These are phyloP conservation scores for Periconia digitata DNA, from an alignment of 2,329 filamentous ascomycete species.

Conservation along the genomic window DNA sequence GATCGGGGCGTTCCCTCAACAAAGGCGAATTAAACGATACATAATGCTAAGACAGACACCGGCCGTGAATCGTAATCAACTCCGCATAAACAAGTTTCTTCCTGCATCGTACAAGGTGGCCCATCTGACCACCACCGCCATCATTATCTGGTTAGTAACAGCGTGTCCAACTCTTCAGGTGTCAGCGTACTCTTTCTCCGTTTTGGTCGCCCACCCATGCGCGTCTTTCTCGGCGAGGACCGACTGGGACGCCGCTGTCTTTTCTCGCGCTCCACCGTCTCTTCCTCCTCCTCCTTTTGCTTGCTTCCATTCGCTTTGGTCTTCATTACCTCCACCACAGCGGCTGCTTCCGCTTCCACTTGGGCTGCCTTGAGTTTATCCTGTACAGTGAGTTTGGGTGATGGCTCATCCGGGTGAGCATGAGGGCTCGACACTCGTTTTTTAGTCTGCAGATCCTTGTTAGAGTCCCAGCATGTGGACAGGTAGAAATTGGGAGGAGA, in stretches of 20 bases:
- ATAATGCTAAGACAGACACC: conserved; percentile 16
- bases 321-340: conserved; percentile 26
- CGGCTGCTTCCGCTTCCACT: conserved; percentile 48
- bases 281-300: conserved; percentile 1
- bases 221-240: conserved; percentile 44
- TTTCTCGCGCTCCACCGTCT: conserved; percentile 22
- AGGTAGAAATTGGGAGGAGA: conserved; percentile 13
- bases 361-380: conserved; percentile 51
- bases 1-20: background rate
- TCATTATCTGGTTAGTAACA: conserved; percentile 31
- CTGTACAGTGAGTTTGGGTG: conserved; percentile 46
- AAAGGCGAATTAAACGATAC: conserved; percentile 15
- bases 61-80: conserved; percentile 10
- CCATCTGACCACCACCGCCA: conserved; percentile 6
- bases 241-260: conserved; percentile 26
- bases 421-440: conserved; percentile 43
- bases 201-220: conserved; percentile 59
- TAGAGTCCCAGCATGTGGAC: conserved; percentile 18
- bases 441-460: conserved; percentile 36
- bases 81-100: conserved; percentile 13
- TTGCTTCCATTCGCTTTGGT: background rate
- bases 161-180: conserved; percentile 68
- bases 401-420: conserved; percentile 41
- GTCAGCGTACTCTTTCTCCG: conserved; percentile 74
- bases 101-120: conserved; percentile 9